phyloP scores from a whole-genome alignment of 345 rosid genomes.

The Adansonia digitata region DNA sequence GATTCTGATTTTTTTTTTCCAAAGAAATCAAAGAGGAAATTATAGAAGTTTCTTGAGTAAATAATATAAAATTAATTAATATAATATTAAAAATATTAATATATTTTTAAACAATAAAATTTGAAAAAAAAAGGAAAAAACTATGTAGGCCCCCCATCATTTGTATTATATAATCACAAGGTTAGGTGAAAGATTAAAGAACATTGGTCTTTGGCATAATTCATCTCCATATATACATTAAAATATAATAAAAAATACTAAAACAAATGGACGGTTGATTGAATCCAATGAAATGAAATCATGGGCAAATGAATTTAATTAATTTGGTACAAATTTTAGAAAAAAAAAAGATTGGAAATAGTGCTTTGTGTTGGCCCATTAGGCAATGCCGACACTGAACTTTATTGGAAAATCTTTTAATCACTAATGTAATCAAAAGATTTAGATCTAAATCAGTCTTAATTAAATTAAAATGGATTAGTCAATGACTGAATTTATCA shows the following conservation, averaged over 20 bases:
- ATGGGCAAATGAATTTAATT: background rate
- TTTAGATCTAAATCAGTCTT: background rate
- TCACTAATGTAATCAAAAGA: background rate
- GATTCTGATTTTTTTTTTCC: background rate
- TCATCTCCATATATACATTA: background rate
- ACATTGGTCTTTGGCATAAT: background rate
- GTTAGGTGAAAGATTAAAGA: background rate
- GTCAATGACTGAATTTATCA: background rate
- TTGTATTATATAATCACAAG: background rate
- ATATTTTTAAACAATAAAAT: background rate
- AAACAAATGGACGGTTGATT: background rate
- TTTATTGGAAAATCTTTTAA: background rate
- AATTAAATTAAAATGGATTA: background rate
- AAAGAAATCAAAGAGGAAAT: background rate
- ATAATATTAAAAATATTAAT: background rate
- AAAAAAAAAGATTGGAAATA: too few relatives aligned
- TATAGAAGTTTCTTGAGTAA: constrained; percentile 5
- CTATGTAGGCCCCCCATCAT: background rate
- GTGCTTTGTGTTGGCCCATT: background rate
- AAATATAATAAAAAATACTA: background rate
- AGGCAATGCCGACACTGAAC: background rate
- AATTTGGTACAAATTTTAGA: background rate
- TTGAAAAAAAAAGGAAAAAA: too few relatives aligned
- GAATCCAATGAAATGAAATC: background rate
- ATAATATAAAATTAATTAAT: background rate